These are phyloP conservation scores for Zymoseptoria crescenta DNA, from an alignment of 2,329 filamentous ascomycete genomes.

Conservation along the genomic window DNA sequence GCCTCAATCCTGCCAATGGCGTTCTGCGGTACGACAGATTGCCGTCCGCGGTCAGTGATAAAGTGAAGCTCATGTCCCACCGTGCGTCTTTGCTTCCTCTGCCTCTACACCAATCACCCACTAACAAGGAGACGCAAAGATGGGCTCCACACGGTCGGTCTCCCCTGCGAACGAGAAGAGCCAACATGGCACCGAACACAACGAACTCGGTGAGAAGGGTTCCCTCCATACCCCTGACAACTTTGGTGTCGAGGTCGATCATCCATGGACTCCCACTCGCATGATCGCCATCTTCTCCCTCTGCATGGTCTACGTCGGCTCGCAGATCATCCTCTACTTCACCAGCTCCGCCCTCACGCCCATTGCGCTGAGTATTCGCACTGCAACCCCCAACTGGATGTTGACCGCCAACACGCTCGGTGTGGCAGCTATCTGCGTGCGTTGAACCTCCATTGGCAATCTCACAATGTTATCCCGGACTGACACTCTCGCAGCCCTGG, in stretches of 20 bases:
- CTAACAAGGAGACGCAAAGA: background rate
- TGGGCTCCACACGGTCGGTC: background rate
- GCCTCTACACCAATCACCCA: background rate
- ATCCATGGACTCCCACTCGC: slow-evolving; percentile 18
- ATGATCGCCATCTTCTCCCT: slow-evolving; percentile 16
- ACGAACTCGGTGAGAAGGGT: slow-evolving; percentile 1
- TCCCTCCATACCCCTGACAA: background rate
- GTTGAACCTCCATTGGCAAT: background rate
- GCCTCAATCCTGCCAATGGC: background rate
- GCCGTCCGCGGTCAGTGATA: background rate
- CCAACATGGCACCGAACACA: slow-evolving; percentile 6
- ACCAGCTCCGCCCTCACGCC: slow-evolving; percentile 12
- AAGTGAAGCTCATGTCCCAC: background rate
- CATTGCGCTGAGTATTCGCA: slow-evolving; percentile 12
- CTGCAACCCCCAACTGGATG: slow-evolving; percentile 17
- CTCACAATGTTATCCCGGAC: background rate
- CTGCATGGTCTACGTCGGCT: slow-evolving; percentile 18
- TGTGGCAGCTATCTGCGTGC: slow-evolving; percentile 17
- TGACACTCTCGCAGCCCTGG: slow-evolving; percentile 4
- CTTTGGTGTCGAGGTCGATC: slow-evolving; percentile 6
- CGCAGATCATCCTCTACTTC: slow-evolving; percentile 19
- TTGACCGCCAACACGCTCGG: slow-evolving; percentile 18
- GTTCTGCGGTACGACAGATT: background rate
- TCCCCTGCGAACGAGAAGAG: slow-evolving; percentile 14
- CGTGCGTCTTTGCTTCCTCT: background rate